Conservation (phyloP, 768 basidiomycete genomes). For the Boletellus ananas region DNA sequence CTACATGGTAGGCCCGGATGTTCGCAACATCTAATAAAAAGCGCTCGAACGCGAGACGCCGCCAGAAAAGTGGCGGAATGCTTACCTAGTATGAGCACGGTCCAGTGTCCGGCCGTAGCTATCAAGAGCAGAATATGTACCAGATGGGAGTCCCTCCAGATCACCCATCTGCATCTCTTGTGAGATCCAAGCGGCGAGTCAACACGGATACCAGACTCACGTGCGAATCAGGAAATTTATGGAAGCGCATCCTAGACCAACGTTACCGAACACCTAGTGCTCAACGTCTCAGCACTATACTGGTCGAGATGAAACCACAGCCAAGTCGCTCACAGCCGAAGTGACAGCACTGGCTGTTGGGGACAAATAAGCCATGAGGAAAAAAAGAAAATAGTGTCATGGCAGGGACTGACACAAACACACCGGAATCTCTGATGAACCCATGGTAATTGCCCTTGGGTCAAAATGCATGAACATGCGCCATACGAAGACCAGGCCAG, state of each 20-base stretch:
- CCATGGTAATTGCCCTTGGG: constrained; percentile 4
- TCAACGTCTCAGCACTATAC: background rate
- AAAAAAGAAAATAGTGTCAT: background rate
- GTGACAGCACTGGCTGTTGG: constrained; percentile 4
- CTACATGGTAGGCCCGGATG: background rate
- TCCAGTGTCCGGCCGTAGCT: constrained; percentile 22
- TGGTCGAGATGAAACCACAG: background rate
- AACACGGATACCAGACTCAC: constrained; percentile 9
- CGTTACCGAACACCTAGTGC: constrained; percentile 11
- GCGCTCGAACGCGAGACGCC: background rate
- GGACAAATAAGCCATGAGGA: background rate
- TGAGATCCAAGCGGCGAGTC: background rate
- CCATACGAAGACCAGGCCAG: background rate
- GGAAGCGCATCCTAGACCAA: constrained; percentile 18
- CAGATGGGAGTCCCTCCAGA: constrained; percentile 20
- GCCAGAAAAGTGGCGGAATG: background rate
- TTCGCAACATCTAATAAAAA: constrained; percentile 14
- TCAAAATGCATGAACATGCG: background rate
- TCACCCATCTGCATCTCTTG: constrained; percentile 21
- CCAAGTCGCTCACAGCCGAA: constrained; percentile 11
- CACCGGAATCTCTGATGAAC: background rate
- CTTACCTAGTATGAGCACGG: constrained; percentile 15
- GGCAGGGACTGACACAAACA: constrained; percentile 21
- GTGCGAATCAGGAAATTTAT: constrained; percentile 29
- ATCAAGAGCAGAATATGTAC: constrained; percentile 16